Evolutionary conservation across 2,329 filamentous ascomycete genomes (phyloP).

Genomic region (Cladorrhinum sp.): DNA sequence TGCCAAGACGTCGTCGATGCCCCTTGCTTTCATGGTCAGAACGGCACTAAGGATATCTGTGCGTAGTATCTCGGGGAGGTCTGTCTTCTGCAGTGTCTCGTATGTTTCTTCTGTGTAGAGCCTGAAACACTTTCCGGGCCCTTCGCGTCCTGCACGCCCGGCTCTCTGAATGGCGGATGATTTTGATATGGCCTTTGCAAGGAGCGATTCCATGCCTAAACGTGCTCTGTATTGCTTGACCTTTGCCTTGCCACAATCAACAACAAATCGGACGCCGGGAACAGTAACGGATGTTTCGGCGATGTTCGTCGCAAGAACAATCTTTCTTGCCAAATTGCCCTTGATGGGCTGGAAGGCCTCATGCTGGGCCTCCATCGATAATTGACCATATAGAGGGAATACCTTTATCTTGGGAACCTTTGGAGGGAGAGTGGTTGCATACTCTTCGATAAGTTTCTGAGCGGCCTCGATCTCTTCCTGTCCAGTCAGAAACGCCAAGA

Average conservation of each 20-base stretch:
- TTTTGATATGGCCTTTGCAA: constrained; percentile 87
- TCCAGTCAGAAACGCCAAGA: constrained; percentile 87
- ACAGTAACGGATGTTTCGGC: constrained; percentile 98
- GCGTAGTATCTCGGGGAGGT: constrained; percentile 83
- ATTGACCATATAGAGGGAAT: constrained; percentile 82
- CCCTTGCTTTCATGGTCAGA: constrained; percentile 89
- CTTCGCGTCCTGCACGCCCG: constrained; percentile 91
- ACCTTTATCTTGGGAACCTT: constrained; percentile 71
- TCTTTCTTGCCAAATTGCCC: constrained; percentile 72
- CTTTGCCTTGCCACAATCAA: constrained; percentile 93
- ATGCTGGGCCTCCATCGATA: constrained; percentile 83
- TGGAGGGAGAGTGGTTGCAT: constrained; percentile 67
- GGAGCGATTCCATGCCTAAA: constrained; percentile 83
- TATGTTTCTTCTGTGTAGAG: constrained; percentile 83
- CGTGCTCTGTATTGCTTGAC: constrained; percentile 84
- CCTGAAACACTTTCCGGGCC: constrained; percentile 82
- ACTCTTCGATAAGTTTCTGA: constrained; percentile 77
- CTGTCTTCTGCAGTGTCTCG: constrained; percentile 65
- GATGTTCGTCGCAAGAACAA: constrained; percentile 93
- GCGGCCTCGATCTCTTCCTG: constrained; percentile 88
- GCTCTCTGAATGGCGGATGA: constrained; percentile 90
- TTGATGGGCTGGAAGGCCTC: constrained; percentile 76
- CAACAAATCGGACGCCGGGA: constrained; percentile 83
- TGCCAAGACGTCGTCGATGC: constrained; percentile 73
- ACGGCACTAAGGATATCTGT: constrained; percentile 85